Evolutionary conservation across 331 rosid species (phyloP).

Genomic region (Dryas integrifolia): DNA sequence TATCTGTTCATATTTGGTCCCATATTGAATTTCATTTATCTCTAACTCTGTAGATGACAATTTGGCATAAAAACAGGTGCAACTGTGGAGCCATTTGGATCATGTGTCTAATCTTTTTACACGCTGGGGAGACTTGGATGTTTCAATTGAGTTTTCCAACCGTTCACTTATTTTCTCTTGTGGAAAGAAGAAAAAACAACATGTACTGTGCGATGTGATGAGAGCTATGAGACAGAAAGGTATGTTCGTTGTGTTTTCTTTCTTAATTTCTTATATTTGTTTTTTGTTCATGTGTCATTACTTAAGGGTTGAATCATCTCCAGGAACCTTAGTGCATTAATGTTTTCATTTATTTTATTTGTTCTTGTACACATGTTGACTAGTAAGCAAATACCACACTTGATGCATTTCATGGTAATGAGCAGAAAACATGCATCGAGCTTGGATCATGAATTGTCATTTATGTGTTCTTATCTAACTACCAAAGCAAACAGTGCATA

Average conservation of each 20-base stretch:
- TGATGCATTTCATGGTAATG: not conserved
- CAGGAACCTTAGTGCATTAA: not conserved
- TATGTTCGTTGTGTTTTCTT: slow-evolving; percentile 25
- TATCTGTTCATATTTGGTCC: not conserved
- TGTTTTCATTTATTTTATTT: not conserved
- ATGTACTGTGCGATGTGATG: slow-evolving; percentile 44
- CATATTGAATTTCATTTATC: not conserved
- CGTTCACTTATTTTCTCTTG: slow-evolving; percentile 53
- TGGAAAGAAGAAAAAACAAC: slow-evolving; percentile 55
- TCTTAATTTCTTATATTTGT: not conserved
- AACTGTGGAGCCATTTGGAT: slow-evolving; percentile 84
- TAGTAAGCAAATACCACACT: not conserved
- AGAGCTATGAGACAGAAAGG: slow-evolving; percentile 64
- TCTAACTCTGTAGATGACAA: slow-evolving; percentile 16
- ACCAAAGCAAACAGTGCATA: not conserved
- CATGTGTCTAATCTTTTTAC: slow-evolving; percentile 80
- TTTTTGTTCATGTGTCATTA: not conserved
- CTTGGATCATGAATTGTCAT: not conserved
- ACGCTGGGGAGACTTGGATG: slow-evolving; percentile 88
- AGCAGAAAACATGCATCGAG: not conserved
- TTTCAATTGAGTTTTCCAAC: slow-evolving; percentile 59
- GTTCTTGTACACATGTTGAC: too few species aligned
- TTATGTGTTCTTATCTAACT: not conserved
- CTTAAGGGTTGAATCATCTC: not conserved
- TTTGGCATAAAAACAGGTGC: slow-evolving; percentile 64